Conservation (phyloP, 2,329 filamentous ascomycete genomes). For the Pseudopyrenochaeta lycopersici region DNA sequence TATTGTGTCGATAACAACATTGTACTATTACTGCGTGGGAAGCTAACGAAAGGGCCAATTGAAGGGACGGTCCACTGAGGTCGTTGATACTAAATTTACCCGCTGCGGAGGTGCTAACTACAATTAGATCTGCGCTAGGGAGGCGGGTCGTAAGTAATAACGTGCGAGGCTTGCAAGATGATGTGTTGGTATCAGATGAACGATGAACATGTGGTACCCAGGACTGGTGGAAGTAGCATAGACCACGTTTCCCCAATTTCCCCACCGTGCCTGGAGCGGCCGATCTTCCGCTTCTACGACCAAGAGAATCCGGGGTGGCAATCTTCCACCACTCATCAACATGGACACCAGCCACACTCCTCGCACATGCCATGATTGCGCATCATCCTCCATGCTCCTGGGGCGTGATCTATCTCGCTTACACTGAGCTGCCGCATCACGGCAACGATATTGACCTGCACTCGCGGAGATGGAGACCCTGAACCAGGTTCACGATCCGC, state of each 20-base stretch:
- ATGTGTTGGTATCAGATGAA: neutral
- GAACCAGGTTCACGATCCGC: slow-evolving; percentile 4
- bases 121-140: neutral
- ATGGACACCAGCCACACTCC: slow-evolving; percentile 14
- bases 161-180: neutral
- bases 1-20: too few species aligned
- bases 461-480: slow-evolving; percentile 1
- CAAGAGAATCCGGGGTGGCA: slow-evolving; percentile 23
- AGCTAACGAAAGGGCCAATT: too few species aligned
- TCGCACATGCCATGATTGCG: neutral
- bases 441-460: slow-evolving; percentile 3
- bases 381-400: slow-evolving; percentile 16
- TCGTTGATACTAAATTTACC: neutral
- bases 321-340: slow-evolving; percentile 33
- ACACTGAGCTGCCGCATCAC: slow-evolving; percentile 12
- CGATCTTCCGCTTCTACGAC: slow-evolving; percentile 19
- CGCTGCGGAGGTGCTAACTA: neutral
- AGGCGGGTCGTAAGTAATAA: neutral
- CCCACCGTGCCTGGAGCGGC: slow-evolving; percentile 19
- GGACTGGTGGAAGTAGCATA: slow-evolving; percentile 10
- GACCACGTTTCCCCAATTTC: slow-evolving; percentile 9
- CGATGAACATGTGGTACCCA: neutral
- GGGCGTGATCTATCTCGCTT: slow-evolving; percentile 9
- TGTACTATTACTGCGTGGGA: too few species aligned
- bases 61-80: too few species aligned